Conservation (phyloP, 2,329 filamentous ascomycete species). For the Aspergillus tanneri region DNA sequence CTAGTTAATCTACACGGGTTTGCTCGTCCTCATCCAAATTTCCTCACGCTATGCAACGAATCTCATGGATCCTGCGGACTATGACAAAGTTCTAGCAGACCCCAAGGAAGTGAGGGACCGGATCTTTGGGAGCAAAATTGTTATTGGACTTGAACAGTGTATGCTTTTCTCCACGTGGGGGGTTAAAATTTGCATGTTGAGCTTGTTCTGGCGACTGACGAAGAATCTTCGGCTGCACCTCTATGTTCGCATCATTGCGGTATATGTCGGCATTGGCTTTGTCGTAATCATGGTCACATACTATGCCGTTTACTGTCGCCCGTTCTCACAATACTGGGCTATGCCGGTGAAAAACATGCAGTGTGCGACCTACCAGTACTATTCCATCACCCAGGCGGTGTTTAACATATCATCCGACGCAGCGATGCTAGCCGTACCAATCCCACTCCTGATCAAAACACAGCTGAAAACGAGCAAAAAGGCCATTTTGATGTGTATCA, state of each 20-base stretch:
- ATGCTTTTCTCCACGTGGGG: conserved; percentile 52
- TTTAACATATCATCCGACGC: conserved; percentile 48
- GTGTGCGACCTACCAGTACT: conserved; percentile 43
- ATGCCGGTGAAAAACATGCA: conserved; percentile 43
- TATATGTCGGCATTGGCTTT: conserved; percentile 47
- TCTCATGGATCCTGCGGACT: conserved; percentile 38
- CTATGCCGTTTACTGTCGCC: conserved; percentile 51
- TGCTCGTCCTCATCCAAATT: conserved; percentile 40
- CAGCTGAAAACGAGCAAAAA: conserved; percentile 38
- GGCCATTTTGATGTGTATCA: conserved; percentile 34
- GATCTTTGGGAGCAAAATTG: conserved; percentile 52
- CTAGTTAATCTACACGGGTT: conserved; percentile 36
- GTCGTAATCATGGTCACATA: conserved; percentile 52
- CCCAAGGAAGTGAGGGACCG: conserved; percentile 43
- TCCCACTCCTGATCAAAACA: conserved; percentile 38
- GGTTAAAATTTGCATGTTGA: conserved; percentile 52
- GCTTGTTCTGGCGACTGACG: conserved; percentile 51
- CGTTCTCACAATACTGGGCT: conserved; percentile 52
- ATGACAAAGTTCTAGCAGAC: conserved; percentile 30
- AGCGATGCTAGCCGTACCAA: conserved; percentile 40
- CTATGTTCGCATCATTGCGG: conserved; percentile 41
- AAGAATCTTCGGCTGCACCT: conserved; percentile 36
- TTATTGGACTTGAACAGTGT: conserved; percentile 51
- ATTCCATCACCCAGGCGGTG: conserved; percentile 45
- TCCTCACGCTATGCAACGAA: conserved; percentile 40